Evolutionary conservation across 305 asterid genomes (phyloP).

Genomic region (Salvia sclarea): DNA sequence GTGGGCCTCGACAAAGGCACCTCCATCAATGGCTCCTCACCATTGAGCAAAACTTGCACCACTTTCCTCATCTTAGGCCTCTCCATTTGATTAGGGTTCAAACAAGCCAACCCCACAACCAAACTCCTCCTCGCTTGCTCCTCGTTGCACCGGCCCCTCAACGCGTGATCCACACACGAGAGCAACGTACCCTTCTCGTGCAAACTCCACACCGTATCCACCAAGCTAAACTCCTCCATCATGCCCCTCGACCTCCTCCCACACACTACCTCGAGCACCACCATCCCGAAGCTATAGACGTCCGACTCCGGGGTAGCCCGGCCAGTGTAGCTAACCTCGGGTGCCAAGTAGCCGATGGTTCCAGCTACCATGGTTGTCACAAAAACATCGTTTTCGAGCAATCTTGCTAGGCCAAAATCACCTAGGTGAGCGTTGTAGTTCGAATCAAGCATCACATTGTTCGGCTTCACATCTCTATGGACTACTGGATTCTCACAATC

Average conservation of each 20-base stretch:
- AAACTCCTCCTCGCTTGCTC: conserved; percentile 46
- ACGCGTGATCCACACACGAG: conserved; percentile 42
- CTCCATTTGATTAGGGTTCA: conserved; percentile 51
- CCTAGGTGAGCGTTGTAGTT: conserved; percentile 54
- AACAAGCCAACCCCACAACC: conserved; percentile 55
- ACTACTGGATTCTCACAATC: conserved; percentile 58
- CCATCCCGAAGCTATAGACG: conserved; percentile 65
- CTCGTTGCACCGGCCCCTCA: conserved; percentile 36
- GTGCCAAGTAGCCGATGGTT: conserved; percentile 62
- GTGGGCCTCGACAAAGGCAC: conserved; percentile 47
- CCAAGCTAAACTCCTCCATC: conserved; percentile 56
- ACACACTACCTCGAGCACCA: conserved; percentile 54
- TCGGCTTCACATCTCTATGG: conserved; percentile 65
- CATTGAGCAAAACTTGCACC: conserved; percentile 48
- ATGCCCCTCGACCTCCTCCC: conserved; percentile 55
- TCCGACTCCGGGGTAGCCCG: conserved; percentile 60
- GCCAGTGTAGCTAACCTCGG: conserved; percentile 56
- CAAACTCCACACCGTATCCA: conserved; percentile 45
- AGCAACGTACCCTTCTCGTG: conserved; percentile 42
- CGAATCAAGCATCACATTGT: conserved; percentile 60
- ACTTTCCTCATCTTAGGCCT: conserved; percentile 63
- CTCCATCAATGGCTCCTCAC: conserved; percentile 50
- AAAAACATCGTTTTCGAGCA: conserved; percentile 40
- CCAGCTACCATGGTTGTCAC: conserved; percentile 68
- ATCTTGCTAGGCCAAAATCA: conserved; percentile 60